Conservation (phyloP, 306 rosid species). For the Comarum palustre region DNA sequence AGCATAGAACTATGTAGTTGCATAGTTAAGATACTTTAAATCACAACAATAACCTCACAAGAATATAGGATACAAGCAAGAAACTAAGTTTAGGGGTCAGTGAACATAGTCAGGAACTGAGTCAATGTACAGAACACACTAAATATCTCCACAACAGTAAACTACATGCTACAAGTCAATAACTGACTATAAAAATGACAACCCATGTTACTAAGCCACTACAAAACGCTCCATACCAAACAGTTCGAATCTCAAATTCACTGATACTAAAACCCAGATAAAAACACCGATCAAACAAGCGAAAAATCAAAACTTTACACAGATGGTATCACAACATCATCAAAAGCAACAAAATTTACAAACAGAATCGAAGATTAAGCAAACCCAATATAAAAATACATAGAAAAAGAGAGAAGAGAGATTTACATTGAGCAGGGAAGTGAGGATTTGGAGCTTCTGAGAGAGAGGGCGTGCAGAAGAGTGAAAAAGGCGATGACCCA, state of each 20-base stretch:
- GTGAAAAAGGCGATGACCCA: constrained; percentile 51
- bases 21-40: neutral
- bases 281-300: constrained; percentile 5
- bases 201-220: neutral
- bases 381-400: constrained; percentile 20
- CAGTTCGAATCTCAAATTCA: constrained; percentile 8
- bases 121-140: constrained; percentile 8
- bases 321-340: neutral
- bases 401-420: neutral
- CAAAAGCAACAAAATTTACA: neutral
- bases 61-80: neutral
- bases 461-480: constrained; percentile 36
- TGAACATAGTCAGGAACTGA: constrained; percentile 18
- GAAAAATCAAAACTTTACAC: constrained; percentile 12
- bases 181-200: neutral
- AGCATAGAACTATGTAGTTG: neutral
- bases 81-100: constrained; percentile 1
- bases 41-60: neutral
- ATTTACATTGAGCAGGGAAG: constrained; percentile 59
- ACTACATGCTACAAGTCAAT: neutral
- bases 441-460: constrained; percentile 42
- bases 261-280: constrained; percentile 20
- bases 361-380: constrained; percentile 12
- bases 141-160: neutral
- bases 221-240: neutral